phyloP scores from a whole-genome alignment of 805 yeast species.

The Candida silvicultrix region DNA sequence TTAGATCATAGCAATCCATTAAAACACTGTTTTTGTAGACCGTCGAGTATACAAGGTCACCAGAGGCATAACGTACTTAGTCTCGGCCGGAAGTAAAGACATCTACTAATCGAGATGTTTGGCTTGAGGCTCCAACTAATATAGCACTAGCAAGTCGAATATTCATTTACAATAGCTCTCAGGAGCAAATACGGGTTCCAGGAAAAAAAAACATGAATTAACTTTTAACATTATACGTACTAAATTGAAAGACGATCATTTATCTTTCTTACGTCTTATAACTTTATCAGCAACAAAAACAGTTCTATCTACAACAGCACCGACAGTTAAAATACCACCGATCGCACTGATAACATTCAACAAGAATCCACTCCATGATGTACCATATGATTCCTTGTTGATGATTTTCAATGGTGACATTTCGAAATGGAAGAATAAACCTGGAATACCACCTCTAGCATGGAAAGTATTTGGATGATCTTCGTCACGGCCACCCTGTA shows the following conservation, averaged over 20 bases:
- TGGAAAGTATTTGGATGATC: conserved; percentile 87
- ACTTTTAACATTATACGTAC: neutral
- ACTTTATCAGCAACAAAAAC: conserved; percentile 86
- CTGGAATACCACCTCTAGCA: conserved; percentile 85
- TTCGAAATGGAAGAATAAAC: conserved; percentile 81
- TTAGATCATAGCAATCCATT: no score
- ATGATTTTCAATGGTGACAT: conserved; percentile 90
- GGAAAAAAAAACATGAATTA: no score
- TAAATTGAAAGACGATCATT: conserved; percentile 3
- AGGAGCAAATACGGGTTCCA: no score
- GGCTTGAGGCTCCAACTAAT: no score
- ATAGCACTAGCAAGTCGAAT: no score
- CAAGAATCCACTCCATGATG: conserved; percentile 77
- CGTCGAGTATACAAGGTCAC: no score
- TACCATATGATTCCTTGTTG: conserved; percentile 61
- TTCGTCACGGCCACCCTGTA: conserved; percentile 80
- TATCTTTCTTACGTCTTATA: conserved; percentile 58
- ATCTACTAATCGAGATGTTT: no score
- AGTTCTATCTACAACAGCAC: conserved; percentile 80
- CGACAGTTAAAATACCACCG: conserved; percentile 92
- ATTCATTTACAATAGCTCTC: no score
- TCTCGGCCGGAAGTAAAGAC: no score
- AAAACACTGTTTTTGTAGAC: no score
- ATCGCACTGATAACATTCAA: conserved; percentile 81
- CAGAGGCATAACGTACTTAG: no score